Evolutionary conservation across 2,329 filamentous ascomycete species (phyloP).

Genomic region (Nemania sp.): DNA sequence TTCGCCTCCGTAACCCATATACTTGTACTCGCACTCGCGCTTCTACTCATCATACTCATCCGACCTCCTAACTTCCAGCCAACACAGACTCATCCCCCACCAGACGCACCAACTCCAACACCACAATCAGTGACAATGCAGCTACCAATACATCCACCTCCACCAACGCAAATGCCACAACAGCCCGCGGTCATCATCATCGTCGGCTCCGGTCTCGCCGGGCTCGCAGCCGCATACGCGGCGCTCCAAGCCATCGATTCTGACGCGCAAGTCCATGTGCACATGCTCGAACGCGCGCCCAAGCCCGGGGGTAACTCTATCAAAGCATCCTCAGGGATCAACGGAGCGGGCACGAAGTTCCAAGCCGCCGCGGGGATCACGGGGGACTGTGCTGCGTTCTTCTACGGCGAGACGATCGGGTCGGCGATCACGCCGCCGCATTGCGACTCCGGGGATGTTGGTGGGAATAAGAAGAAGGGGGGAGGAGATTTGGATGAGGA

Average conservation of each 20-base stretch:
- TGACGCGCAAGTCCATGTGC: conserved; percentile 56
- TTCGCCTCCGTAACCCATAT: no score
- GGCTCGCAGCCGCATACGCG: conserved; percentile 61
- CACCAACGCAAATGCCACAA: not conserved
- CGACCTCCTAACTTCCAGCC: no score
- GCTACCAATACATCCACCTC: not conserved
- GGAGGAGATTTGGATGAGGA: no score
- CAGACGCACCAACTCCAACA: no score
- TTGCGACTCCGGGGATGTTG: conserved; percentile 25
- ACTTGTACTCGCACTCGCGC: no score
- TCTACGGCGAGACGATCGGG: conserved; percentile 49
- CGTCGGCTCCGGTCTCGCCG: conserved; percentile 67
- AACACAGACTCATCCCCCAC: no score
- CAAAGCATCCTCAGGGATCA: conserved; percentile 69
- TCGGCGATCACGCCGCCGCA: conserved; percentile 56
- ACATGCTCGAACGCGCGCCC: conserved; percentile 60
- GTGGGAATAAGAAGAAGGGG: no score
- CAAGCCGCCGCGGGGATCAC: conserved; percentile 50
- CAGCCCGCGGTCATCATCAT: conserved; percentile 56
- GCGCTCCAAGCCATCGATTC: conserved; percentile 56
- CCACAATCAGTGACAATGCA: no score
- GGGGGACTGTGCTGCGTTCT: conserved; percentile 57
- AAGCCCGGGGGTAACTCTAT: conserved; percentile 68
- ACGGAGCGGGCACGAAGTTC: conserved; percentile 61
- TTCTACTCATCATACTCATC: no score